phyloP scores from a whole-genome alignment of 2,329 filamentous ascomycete species.

The Torrubiellomyces zombiae region DNA sequence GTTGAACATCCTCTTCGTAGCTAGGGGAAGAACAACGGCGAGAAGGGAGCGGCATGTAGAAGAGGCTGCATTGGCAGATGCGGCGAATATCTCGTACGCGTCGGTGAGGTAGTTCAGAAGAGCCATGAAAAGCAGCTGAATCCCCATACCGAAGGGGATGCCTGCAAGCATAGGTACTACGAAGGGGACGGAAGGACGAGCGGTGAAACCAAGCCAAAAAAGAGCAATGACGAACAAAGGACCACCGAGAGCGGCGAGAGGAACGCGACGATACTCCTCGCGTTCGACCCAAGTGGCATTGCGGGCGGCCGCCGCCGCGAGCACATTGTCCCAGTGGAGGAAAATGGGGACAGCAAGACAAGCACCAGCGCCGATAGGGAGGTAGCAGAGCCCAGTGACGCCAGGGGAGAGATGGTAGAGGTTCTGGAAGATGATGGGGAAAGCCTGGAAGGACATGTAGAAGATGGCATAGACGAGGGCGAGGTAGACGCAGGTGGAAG shows the following conservation, averaged over 20 bases:
- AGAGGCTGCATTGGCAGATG: constrained; percentile 63
- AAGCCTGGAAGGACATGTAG: constrained; percentile 63
- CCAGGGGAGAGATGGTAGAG: constrained; percentile 49
- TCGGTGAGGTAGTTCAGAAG: constrained; percentile 49
- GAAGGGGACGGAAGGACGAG: constrained; percentile 29
- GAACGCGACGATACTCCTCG: constrained; percentile 54
- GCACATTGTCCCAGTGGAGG: constrained; percentile 45
- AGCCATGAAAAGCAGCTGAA: constrained; percentile 46
- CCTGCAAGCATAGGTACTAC: constrained; percentile 42
- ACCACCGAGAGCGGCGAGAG: constrained; percentile 53
- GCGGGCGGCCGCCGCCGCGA: constrained; percentile 31
- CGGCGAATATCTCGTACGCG: constrained; percentile 50
- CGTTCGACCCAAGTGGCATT: constrained; percentile 39
- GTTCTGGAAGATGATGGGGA: constrained; percentile 49
- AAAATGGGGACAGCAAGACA: constrained; percentile 42
- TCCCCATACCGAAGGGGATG: constrained; percentile 43
- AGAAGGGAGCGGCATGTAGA: constrained; percentile 92
- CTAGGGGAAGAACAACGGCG: constrained; percentile 52
- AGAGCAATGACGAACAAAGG: constrained; percentile 41
- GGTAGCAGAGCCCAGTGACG: constrained; percentile 48
- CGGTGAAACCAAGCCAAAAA: constrained; percentile 47
- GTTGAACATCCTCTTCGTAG: constrained; percentile 31
- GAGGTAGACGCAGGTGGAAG: constrained; percentile 52
- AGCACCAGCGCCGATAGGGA: constrained; percentile 51
- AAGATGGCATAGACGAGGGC: constrained; percentile 51